Evolutionary conservation across 2,329 filamentous ascomycete genomes (phyloP).

Genomic region (Pseudonectria buxi): DNA sequence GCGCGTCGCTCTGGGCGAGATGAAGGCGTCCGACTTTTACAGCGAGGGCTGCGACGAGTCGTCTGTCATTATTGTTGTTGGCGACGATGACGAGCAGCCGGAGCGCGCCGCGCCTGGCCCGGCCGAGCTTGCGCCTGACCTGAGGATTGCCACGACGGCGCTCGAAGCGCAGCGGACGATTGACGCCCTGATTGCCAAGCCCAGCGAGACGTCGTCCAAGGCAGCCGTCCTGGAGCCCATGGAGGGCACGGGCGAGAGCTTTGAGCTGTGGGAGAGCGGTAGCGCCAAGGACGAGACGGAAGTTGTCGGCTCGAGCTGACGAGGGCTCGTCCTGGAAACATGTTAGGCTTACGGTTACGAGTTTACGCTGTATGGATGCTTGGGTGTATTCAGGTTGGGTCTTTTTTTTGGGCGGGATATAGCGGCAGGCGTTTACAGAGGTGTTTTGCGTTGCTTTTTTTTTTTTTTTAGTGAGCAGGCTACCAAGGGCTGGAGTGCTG

Average conservation of each 20-base stretch:
- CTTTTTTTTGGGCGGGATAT: slow-evolving; percentile 6
- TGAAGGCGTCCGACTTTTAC: slow-evolving; percentile 62
- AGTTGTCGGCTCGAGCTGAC: slow-evolving; percentile 17
- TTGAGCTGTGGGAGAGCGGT: slow-evolving; percentile 66
- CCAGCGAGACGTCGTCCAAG: slow-evolving; percentile 30
- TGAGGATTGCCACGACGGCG: slow-evolving; percentile 15
- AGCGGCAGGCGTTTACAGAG: slow-evolving; percentile 7
- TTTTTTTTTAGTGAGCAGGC: slow-evolving; percentile 11
- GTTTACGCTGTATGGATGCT: background rate
- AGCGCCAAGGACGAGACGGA: slow-evolving; percentile 55
- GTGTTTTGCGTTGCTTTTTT: slow-evolving; percentile 10
- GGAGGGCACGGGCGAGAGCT: slow-evolving; percentile 52
- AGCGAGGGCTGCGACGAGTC: slow-evolving; percentile 57
- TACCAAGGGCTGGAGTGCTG: slow-evolving; percentile 24
- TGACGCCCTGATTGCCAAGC: slow-evolving; percentile 32
- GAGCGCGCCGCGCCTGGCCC: slow-evolving; percentile 6
- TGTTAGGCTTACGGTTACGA: too few species aligned
- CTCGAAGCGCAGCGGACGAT: slow-evolving; percentile 20
- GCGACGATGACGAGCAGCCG: slow-evolving; percentile 44
- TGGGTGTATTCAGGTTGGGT: slow-evolving; percentile 3
- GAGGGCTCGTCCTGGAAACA: background rate
- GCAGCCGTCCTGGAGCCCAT: slow-evolving; percentile 47
- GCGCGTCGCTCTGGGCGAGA: slow-evolving; percentile 59
- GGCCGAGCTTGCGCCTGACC: slow-evolving; percentile 12
- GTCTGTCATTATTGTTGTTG: slow-evolving; percentile 56